Base-by-base conservation (phyloP, 2,329 filamentous ascomycete species). In the Pseudofabraea citricarpa region DNA sequence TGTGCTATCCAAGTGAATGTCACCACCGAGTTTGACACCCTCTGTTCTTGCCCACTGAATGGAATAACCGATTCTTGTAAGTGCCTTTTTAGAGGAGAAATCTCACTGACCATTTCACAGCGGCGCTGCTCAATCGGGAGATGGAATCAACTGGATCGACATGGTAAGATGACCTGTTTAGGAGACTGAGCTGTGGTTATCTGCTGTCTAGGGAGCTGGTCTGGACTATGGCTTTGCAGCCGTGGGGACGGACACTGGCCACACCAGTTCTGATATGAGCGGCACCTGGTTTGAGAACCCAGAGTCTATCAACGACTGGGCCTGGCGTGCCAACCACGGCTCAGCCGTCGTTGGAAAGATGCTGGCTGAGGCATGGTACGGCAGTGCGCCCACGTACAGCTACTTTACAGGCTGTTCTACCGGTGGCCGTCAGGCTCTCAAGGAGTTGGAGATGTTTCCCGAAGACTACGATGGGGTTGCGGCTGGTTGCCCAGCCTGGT, bases 381-480 rank as follows among this genome's bases (percentile, higher is more conserved):
- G 35, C 4, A 26, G n/a, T 13, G 21, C 41, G 5, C 31, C 42
- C 13, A 35, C 27, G 8, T 44, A 75, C 46, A 66, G 66, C 16
- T 73, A 73, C 57, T 73, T 68, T 50, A 53, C 70, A 7, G 69
- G 69, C 18, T 73, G 71, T 55, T 72, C 69, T 1, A 66, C 66
- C n/a, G 71, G 70, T 47, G 70, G 70, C 16, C 61, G 66, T n/a
- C 68, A 72, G 49, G 70, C 69, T 31, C 58, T 70, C 44, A 69
- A 70, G 45, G 65, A 65, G 2, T 61, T 66, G 2, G 63, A 71
- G 45, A 57, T 64, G 38, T 72, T 63, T 46, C 69, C 69, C 1
- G 56, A 65, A 12, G 69, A 72, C 51, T 73, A 72, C 40, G 69
- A 73, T 43, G 70, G 70, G 23, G 66, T 73, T 36, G 63, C 72